Evolutionary conservation across 345 rosid species (phyloP), one percentile per base, ranked within the genome.

Genomic region (Turritis glabra): DNA sequence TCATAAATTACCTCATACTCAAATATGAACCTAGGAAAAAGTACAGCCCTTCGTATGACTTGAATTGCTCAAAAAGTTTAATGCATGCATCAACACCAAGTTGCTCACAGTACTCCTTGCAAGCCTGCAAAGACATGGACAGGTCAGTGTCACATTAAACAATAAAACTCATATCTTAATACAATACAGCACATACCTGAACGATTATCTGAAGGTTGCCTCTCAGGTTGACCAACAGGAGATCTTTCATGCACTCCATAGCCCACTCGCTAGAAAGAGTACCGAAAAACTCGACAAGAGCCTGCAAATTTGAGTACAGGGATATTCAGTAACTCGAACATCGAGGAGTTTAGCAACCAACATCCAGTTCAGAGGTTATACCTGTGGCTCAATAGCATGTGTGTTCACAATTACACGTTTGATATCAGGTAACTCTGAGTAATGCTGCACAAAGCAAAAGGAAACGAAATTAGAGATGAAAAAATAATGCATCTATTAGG

Each of bases 371-470:
- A 32, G 33, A 71, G 27, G 57, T 46, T 56, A 71, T 72, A 92
- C 99, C 96, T 92, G 99, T 17, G 99, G 99, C 89, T 96, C 99
- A 80, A 96, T 96, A 38, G 96, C 99, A 90, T 96, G 98, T 18
- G 99, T 96, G 83, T 96, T 92, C 77, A 96, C 99, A 43, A 96
- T 96, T 55, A 96, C 96, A 85, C 99, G 98, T 76, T 96, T 96
- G 72, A 96, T 89, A 85, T 96, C 99, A 13, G 99, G 96, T 80
- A 96, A 77, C 88, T 96, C 99, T 2, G 91, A 67, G 82, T 92
- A 96, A 79, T 96, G 99, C 99, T 92, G 93, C 91, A 85, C 25
- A 80, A 73, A 71, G 72, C 32, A 61, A 66, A 70, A 32, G 25
- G 53, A 77, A 70, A 54, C 29, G 25, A 74, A 38, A 68, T 80